Base-by-base conservation (phyloP, 2,329 filamentous ascomycete species). In the Scytalidium sp. region DNA sequence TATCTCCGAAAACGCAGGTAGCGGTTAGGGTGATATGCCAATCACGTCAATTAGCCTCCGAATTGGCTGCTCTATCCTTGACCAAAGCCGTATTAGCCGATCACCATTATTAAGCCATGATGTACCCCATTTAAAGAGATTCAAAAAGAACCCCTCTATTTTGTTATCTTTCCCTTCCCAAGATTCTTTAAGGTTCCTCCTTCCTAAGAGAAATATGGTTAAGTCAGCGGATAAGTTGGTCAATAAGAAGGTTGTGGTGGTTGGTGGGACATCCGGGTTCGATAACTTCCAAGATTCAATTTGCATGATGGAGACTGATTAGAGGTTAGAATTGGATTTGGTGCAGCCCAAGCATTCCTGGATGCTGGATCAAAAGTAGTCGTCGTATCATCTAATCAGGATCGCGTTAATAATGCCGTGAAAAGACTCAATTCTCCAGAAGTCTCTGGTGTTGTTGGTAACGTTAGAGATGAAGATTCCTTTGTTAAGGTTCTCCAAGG, bases 261-360 rank as follows among this genome's bases (percentile, higher is more conserved):
- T 70, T 23, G 68, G 68, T n/a, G 68, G 67, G 10, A 64, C 66
- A 2, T 69, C 67, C 1, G 67, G 67, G 67, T 67, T 56, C 7
- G 51, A 45, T 17, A n/a, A n/a, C 36, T 3, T 17, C 27, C 19
- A 19, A 21, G 11, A n/a, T 29, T 48, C n/a, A 17, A 19, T 11
- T 40, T 22, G 25, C n/a, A 36, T n/a, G 23, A 40, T 22, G 22
- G 8, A 44, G 5, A 25, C 25, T 48, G 22, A 49, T 21, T 50
- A 47, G 23, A 13, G 13, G 3, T 1, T 27, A 70, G 67, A n/a
- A 71, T 71, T 46, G 68, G 69, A n/a, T 70, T 61, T 47, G 68
- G 68, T 21, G 68, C 64, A 2, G 68, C 68, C n/a, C 55, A 62
- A 44, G 61, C 64, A 21, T 63, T 70, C 45, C 49, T 69, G 19